Evolutionary conservation across 345 rosid species (phyloP), one percentile per base, ranked within the genome.

Genomic region (Linum lewisii): DNA sequence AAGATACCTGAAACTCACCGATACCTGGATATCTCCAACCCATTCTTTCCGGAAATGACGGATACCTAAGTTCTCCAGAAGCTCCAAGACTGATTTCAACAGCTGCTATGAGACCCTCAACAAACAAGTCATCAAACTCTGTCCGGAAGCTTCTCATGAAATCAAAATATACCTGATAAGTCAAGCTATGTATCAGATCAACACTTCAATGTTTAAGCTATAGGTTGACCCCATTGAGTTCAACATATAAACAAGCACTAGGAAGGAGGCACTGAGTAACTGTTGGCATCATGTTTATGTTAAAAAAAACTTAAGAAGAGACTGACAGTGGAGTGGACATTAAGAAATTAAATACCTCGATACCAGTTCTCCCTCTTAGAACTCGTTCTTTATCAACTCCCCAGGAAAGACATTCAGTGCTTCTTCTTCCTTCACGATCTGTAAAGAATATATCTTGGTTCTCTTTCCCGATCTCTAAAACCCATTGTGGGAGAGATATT

Each of bases 21-120:
- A 91, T 79, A 67, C 98, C 98, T 52, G 98, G 98, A 68, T 82
- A 88, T 66, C 83, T 82, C 98, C 98, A 91, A 42, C 95, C 96
- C 85, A 84, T 73, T 62, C 92, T 81, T 67, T 88, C 90, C 3
- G 92, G 68, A 70, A 78, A 91, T 67, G 95, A 80, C 65, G 98
- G 98, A 57, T 84, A 91, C 81, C 74, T 88, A 56, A 91, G 75
- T 63, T 91, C 96, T 58, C 96, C 96, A 60, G 87, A 83, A 21
- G 95, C 76, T 76, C 98, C 96, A 74, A 91, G 83, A 67, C 98
- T 95, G 75, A 91, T 79, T 75, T 91, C 98, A 60, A 91, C 59
- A 1, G 87, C 86, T 72, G 88, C 61, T 66, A 91, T 77, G 49
- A 84, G 54, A 21, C 89, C 85, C 62, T 80, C 90, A 20, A 57